phyloP scores from a whole-genome alignment of 1,284 basidiomycete genomes.

The Ustilago vetiveriae region DNA sequence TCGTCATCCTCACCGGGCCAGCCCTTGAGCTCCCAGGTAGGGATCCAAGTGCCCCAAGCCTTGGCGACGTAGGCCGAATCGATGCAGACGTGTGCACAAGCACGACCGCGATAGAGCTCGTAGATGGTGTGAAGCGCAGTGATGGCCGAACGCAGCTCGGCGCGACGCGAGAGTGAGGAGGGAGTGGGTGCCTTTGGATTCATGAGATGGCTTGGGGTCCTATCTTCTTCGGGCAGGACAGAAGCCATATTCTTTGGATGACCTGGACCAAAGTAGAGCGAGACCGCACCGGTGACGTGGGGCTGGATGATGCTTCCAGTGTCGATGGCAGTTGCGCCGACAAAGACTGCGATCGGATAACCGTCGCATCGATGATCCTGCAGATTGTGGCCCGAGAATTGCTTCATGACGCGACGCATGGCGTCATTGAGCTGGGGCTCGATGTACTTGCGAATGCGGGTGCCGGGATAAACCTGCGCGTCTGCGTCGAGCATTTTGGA shows the following conservation, averaged over 20 bases:
- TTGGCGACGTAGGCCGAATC: constrained; percentile 62
- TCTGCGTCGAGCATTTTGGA: constrained; percentile 41
- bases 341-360: constrained; percentile 54
- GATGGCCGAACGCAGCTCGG: constrained; percentile 52
- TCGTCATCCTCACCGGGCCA: constrained; percentile 57
- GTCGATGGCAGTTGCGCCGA: constrained; percentile 46
- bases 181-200: constrained; percentile 49
- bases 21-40: constrained; percentile 55
- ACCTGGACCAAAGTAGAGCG: constrained; percentile 50
- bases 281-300: constrained; percentile 33
- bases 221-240: constrained; percentile 42
- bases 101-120: constrained; percentile 43
- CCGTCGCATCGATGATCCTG: constrained; percentile 55
- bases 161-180: constrained; percentile 45
- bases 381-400: constrained; percentile 47
- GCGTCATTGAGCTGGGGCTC: constrained; percentile 47
- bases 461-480: constrained; percentile 42
- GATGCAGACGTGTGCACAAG: constrained; percentile 60
- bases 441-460: constrained; percentile 47
- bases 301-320: constrained; percentile 50
- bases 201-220: constrained; percentile 39
- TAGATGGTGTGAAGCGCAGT: constrained; percentile 49
- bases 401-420: constrained; percentile 49
- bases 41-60: constrained; percentile 63
- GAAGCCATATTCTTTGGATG: constrained; percentile 52